phyloP scores from a whole-genome alignment of 805 yeast species.

The Teunomyces panamensis region DNA sequence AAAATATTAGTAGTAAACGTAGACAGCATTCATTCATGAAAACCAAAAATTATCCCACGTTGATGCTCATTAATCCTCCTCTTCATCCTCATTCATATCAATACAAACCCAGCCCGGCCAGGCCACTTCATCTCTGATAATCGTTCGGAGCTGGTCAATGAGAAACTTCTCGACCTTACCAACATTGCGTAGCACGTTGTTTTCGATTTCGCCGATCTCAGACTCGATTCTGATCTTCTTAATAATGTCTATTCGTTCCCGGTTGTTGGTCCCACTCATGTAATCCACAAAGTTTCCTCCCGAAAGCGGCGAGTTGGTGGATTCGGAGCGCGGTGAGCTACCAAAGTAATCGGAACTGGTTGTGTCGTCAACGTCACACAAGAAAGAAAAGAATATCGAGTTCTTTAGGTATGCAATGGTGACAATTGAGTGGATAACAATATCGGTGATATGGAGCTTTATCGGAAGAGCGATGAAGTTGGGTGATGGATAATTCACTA shows the following conservation, averaged over 20 bases:
- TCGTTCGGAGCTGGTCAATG: slow-evolving; percentile 66
- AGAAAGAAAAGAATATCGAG: slow-evolving; percentile 54
- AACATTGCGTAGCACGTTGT: slow-evolving; percentile 72
- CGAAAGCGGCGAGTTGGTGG: slow-evolving; percentile 7
- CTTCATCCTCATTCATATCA: slow-evolving; percentile 48
- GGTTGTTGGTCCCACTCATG: slow-evolving; percentile 22
- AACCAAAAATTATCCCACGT: background rate
- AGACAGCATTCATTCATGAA: too few species aligned
- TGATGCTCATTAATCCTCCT: slow-evolving; percentile 9
- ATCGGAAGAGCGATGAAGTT: slow-evolving; percentile 84
- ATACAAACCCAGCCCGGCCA: slow-evolving; percentile 99
- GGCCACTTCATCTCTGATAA: slow-evolving; percentile 80
- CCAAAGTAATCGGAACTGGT: slow-evolving; percentile 28
- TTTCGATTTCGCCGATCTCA: slow-evolving; percentile 71
- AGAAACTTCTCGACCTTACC: slow-evolving; percentile 90
- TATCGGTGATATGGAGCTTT: slow-evolving; percentile 68
- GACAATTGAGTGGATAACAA: slow-evolving; percentile 76
- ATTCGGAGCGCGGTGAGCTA: slow-evolving; percentile 5
- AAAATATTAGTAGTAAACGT: background rate
- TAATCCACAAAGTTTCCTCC: slow-evolving; percentile 44
- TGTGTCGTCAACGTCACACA: slow-evolving; percentile 63
- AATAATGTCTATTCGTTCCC: slow-evolving; percentile 72
- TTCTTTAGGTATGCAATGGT: slow-evolving; percentile 66
- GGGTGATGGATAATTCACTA: slow-evolving; percentile 85
- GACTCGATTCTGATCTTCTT: slow-evolving; percentile 77